phyloP scores from a whole-genome alignment of 169 alveolate species.

The Cryptosporidium bovis region DNA sequence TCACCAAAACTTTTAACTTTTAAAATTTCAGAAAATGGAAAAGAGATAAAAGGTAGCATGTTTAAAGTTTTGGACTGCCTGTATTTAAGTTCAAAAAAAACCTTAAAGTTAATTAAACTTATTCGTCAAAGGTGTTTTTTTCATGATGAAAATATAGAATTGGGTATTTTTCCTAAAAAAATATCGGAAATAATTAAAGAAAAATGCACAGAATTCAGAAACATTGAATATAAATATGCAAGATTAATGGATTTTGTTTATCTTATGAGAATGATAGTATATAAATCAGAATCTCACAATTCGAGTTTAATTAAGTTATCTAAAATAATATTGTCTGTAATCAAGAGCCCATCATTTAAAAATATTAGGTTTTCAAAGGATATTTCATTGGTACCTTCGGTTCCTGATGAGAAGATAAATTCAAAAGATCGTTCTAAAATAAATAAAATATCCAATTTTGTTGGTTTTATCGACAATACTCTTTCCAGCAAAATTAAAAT shows the following conservation, averaged over 20 bases:
- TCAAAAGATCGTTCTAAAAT: slow-evolving; percentile 5
- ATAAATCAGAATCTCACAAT: slow-evolving; percentile 38
- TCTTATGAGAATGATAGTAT: slow-evolving; percentile 18
- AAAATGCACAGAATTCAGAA: slow-evolving; percentile 13
- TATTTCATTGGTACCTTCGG: not conserved
- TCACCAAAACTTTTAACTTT: not conserved
- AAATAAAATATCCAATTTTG: not conserved
- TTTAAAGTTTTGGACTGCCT: slow-evolving; percentile 22
- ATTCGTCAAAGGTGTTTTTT: slow-evolving; percentile 29
- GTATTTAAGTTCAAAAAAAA: not conserved
- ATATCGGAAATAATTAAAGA: not conserved
- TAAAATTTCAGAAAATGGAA: not conserved
- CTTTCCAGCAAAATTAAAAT: slow-evolving; percentile 5
- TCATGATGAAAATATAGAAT: slow-evolving; percentile 19
- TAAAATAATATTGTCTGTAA: slow-evolving; percentile 5
- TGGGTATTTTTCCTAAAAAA: slow-evolving; percentile 25
- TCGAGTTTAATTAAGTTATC: slow-evolving; percentile 26
- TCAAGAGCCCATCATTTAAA: slow-evolving; percentile 11
- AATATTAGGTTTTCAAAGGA: not conserved
- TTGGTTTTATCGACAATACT: slow-evolving; percentile 40
- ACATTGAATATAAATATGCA: slow-evolving; percentile 25
- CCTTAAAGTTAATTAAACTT: slow-evolving; percentile 12
- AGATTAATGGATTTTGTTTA: slow-evolving; percentile 39
- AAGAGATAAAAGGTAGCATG: not conserved
- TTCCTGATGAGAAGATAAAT: not conserved